Conservation (phyloP, 164 flowering plant species). For the Paratinospora sagittata region DNA sequence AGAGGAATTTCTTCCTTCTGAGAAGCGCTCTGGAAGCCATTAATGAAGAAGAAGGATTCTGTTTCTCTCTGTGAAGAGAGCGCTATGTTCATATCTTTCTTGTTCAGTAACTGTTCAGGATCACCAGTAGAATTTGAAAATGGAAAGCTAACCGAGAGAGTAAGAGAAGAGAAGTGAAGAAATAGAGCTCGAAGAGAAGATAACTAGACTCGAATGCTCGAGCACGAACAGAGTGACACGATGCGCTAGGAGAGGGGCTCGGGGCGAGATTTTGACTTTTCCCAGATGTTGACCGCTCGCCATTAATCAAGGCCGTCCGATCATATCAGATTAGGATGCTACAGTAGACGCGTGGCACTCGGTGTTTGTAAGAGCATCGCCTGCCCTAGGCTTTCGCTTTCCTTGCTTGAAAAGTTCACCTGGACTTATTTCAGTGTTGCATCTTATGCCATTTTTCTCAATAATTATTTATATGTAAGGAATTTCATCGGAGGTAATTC, state of each 20-base stretch:
- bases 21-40: slow-evolving; percentile 71
- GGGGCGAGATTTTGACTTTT: not conserved
- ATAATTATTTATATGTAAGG: no score
- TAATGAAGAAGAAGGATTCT: no score
- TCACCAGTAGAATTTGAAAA: no score
- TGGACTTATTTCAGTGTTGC: no score
- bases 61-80: slow-evolving; percentile 8
- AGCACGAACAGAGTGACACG: not conserved
- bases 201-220: no score
- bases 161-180: not conserved
- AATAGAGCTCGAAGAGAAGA: not conserved
- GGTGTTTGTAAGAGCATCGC: no score
- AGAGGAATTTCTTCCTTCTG: slow-evolving; percentile 42
- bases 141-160: no score
- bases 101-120: not conserved
- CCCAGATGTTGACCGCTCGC: not conserved
- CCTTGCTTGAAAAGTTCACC: no score
- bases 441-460: no score
- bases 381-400: no score
- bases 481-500: no score
- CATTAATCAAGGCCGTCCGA: not conserved
- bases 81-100: slow-evolving; percentile 23
- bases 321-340: not conserved
- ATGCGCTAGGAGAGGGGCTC: not conserved
- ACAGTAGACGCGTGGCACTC: no score